These are phyloP conservation scores for Candida xiaguanensis DNA, from an alignment of 805 yeast species.

Conservation along the genomic window DNA sequence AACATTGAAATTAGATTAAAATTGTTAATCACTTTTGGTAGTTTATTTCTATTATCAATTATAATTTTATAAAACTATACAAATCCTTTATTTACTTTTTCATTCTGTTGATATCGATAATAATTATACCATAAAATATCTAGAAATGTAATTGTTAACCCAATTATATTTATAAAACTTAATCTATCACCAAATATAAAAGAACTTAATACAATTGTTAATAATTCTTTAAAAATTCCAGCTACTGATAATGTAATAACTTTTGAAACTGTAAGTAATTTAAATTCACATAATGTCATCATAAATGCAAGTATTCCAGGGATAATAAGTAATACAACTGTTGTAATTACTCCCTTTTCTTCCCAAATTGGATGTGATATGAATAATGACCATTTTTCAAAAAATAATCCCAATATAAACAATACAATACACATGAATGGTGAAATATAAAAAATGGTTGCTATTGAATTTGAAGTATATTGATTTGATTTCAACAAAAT, in stretches of 20 bases:
- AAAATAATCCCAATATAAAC: slow-evolving; percentile 54
- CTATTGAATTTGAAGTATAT: slow-evolving; percentile 68
- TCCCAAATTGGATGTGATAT: slow-evolving; percentile 58
- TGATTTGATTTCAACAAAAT: slow-evolving; percentile 58
- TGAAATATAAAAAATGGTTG: slow-evolving; percentile 77
- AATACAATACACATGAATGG: slow-evolving; percentile 76
- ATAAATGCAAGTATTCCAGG: slow-evolving; percentile 88
- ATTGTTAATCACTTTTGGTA: not conserved
- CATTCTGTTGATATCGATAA: slow-evolving; percentile 37
- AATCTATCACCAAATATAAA: slow-evolving; percentile 73
- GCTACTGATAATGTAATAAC: slow-evolving; percentile 85
- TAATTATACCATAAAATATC: slow-evolving; percentile 85
- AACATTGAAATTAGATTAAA: not conserved
- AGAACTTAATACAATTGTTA: slow-evolving; percentile 71
- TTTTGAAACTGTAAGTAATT: slow-evolving; percentile 74
- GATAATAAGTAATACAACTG: slow-evolving; percentile 56
- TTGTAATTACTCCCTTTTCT: slow-evolving; percentile 51
- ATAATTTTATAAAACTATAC: not conserved
- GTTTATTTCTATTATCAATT: not conserved
- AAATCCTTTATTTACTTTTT: not conserved
- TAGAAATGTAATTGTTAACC: slow-evolving; percentile 66
- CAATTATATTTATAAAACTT: slow-evolving; percentile 63
- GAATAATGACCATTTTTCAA: slow-evolving; percentile 67
- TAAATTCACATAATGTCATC: slow-evolving; percentile 87
- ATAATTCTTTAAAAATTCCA: slow-evolving; percentile 88